These are phyloP conservation scores for Graphilbum sp. DNA, from an alignment of 2,329 filamentous ascomycete species.

Conservation along the genomic window DNA sequence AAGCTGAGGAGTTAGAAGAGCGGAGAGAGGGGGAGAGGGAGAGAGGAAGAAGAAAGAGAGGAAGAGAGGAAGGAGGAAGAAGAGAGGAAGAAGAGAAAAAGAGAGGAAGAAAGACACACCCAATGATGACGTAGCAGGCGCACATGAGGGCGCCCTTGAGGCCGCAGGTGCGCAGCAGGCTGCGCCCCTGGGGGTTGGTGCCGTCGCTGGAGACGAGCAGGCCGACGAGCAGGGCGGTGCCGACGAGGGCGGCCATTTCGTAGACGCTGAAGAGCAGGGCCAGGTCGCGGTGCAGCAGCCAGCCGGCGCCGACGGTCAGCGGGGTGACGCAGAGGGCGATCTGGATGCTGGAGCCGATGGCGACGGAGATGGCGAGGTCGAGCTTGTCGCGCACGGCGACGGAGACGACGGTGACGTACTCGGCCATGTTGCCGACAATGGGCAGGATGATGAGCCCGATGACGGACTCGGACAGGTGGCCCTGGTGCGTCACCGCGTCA, in stretches of 20 bases:
- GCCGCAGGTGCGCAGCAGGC: constrained; percentile 51
- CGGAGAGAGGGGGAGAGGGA: neutral
- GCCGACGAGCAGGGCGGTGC: constrained; percentile 70
- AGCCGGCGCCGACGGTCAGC: constrained; percentile 63
- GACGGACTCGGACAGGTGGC: constrained; percentile 52
- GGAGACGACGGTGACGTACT: constrained; percentile 70
- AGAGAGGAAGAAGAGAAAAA: neutral
- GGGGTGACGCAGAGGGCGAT: constrained; percentile 70
- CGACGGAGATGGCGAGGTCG: constrained; percentile 61
- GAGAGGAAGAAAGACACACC: constrained; percentile 9
- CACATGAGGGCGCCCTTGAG: constrained; percentile 61
- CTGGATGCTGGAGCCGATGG: constrained; percentile 67
- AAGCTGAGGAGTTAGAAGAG: neutral
- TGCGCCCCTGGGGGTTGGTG: neutral
- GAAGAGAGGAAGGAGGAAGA: neutral
- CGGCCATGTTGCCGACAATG: constrained; percentile 66
- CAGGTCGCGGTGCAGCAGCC: constrained; percentile 55
- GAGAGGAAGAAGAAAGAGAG: neutral
- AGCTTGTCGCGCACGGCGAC: constrained; percentile 65
- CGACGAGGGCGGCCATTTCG: constrained; percentile 73
- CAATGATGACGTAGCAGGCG: constrained; percentile 51
- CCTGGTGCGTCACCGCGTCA: constrained; percentile 43
- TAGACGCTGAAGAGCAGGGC: constrained; percentile 73
- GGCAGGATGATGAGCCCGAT: constrained; percentile 65
- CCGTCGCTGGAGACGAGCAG: constrained; percentile 64